A percentile compares a stretch with the other conserved stretches of the same genome.
Evolutionary conservation across 164 flowering plant species (phyloP).

Genomic region (Vitis cinerea): DNA sequence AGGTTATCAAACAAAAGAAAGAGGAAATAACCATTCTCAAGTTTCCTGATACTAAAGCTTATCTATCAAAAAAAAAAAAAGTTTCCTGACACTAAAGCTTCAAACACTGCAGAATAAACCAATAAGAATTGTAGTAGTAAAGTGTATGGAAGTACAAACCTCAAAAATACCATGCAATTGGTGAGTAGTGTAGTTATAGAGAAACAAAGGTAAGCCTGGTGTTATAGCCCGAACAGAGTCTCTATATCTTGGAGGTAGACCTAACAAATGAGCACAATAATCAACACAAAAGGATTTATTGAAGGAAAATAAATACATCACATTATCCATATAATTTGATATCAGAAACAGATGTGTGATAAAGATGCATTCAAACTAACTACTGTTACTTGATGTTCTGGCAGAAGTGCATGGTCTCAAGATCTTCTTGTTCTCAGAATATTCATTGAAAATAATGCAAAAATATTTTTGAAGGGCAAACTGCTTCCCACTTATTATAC

Average conservation of each 20-base stretch:
- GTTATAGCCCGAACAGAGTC: conserved; percentile 94
- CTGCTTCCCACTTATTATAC: too few relatives aligned
- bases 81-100: too few relatives aligned
- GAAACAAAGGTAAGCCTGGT: conserved; percentile 86
- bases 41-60: too few relatives aligned
- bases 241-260: conserved; percentile 87
- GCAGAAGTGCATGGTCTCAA: not conserved
- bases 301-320: not conserved
- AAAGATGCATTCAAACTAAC: not conserved
- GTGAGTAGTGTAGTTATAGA: conserved; percentile 93
- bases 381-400: not conserved
- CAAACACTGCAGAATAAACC: too few relatives aligned
- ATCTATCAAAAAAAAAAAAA: too few relatives aligned
- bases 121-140: not conserved
- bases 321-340: too few relatives aligned
- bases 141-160: conserved; percentile 45
- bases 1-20: too few relatives aligned
- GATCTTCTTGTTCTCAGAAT: not conserved
- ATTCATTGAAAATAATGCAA: not conserved
- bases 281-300: not conserved
- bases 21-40: too few relatives aligned
- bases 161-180: conserved; percentile 95
- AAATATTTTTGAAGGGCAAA: too few relatives aligned
- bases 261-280: conserved; percentile 32
- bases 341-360: not conserved